Evolutionary conservation across 352 stramenopile species (phyloP), one percentile per base, ranked within the genome.

Genomic region (Pythium rishiriense): DNA sequence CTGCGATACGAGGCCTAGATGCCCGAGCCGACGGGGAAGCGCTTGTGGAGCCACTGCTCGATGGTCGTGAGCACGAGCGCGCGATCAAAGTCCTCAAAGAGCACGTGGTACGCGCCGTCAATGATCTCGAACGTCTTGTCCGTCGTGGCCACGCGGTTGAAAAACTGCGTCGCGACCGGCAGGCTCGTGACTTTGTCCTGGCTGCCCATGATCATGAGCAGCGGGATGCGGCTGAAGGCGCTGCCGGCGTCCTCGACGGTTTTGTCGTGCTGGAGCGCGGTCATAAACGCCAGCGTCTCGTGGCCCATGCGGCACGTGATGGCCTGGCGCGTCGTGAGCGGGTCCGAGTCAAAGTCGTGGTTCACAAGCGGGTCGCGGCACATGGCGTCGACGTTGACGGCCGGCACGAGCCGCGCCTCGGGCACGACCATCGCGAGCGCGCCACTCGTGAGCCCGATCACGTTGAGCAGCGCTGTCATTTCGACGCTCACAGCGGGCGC

Each of bases 71-170:
- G 63, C n/a, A 88, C 81, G 3, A 70, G 47, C 19, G 87, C 76
- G 17, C 76, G 75, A 48, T 90, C 79, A 2, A 75, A 75, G 58
- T 92, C 83, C 42, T 90, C 76, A 62, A 81, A 90, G 7, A 90
- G 62, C 28, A 74, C 73, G 29, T 92, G 81, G 54, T 73, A 90
- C 11, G 76, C 56, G 0, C 73, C 81, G 4, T 76, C 65, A 39
- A 92, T 82, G 14, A 84, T 24, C 61, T 76, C 78, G 49, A 90
- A 72, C 43, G 78, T 67, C 64, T 92, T 92, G 75, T 90, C 79
- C 5, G 37, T 61, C 47, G 53, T 81, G 0, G 66, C 68, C 24
- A 80, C 41, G 11, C 76, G 71, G 7, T 49, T 54, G 51, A 77
- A 75, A 46, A 92, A 92, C 31, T 70, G 51, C 29, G 74, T 29